Base-by-base conservation (phyloP, 371 early-diverging fungal species). In the Mortierella polycephala region DNA sequence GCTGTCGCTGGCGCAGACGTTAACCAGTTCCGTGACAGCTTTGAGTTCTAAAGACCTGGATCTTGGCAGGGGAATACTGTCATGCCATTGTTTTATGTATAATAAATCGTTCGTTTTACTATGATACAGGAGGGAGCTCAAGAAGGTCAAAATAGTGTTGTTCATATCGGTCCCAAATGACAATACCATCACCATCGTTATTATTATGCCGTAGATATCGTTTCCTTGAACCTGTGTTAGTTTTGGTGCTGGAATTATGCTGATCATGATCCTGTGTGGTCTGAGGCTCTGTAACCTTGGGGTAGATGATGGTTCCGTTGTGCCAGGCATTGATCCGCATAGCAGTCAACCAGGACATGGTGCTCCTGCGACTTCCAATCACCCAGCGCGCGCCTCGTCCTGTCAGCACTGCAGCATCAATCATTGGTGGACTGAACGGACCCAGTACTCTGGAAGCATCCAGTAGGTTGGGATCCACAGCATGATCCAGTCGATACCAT, bases 1-100 rank as follows among this genome's bases (percentile, higher is more conserved):
- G 90, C 90, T n/a, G 80, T 85, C 54, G 85, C 82, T 37, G 90
- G 90, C 41, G 85, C 86, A 23, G 87, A 89, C 62, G 82, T 88
- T 51, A 86, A 86, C 60, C 86, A 88, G 66, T 88, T 89, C 82
- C 82, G 88, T 49, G 73, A 75, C 65, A 88, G 88, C 65, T 89
- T 89, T 73, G 90, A 89, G 75, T 89, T 89, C 64, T 89, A 86
- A 56, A 44, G 61, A 56, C 30, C 1, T 30, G 30, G 30, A 30
- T 4, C 30, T 30, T 30, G 30, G 4, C 30, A 30, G 30, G 30
- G 4, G 30, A 30, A 30, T 30, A 30, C 30, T 30, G 30, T 30
- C 30, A 30, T 30, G 4, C 30, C 4, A 30, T 30, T 30, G 30
- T 30, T 30, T 30, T 30, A 30, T 58, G 46, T 46, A 46, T 46